Conservation (phyloP, 352 stramenopile genomes). For the Phytophthora sp. region DNA sequence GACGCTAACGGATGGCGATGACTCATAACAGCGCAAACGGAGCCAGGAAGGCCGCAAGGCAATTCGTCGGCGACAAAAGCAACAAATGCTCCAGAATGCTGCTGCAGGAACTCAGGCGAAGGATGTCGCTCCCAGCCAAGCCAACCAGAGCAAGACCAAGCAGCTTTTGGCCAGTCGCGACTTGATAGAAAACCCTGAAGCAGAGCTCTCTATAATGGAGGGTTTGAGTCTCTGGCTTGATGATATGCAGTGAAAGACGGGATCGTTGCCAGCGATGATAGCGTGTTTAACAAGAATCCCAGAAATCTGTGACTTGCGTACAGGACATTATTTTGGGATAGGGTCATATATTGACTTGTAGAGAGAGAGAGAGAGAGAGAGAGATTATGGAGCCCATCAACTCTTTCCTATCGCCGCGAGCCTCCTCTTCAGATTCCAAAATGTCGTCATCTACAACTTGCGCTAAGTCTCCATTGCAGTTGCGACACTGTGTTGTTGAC, state of each 20-base stretch:
- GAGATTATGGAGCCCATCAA: constrained; percentile 1
- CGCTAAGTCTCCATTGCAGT: neutral
- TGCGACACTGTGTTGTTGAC: constrained; percentile 14
- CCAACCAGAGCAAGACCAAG: constrained; percentile 13
- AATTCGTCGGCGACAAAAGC: constrained; percentile 33
- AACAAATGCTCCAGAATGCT: constrained; percentile 13
- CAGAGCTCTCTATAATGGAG: constrained; percentile 21
- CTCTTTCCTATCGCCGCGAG: neutral
- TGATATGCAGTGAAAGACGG: neutral
- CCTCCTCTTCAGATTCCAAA: neutral
- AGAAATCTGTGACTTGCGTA: constrained; percentile 9
- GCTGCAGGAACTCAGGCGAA: neutral
- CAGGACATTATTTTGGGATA: constrained; percentile 2
- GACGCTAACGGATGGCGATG: neutral
- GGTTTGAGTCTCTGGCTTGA: constrained; percentile 26
- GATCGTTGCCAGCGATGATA: neutral
- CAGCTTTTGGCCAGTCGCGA: neutral
- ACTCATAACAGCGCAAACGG: constrained; percentile 45
- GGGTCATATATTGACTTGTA: neutral
- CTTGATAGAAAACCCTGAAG: neutral
- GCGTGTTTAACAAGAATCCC: neutral
- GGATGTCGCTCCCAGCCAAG: neutral
- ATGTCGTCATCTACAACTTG: neutral
- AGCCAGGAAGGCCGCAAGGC: constrained; percentile 47
- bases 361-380: constrained; percentile 5